Conservation (phyloP, 78 protist species). For the Planoprotostelium fungivorum region DNA sequence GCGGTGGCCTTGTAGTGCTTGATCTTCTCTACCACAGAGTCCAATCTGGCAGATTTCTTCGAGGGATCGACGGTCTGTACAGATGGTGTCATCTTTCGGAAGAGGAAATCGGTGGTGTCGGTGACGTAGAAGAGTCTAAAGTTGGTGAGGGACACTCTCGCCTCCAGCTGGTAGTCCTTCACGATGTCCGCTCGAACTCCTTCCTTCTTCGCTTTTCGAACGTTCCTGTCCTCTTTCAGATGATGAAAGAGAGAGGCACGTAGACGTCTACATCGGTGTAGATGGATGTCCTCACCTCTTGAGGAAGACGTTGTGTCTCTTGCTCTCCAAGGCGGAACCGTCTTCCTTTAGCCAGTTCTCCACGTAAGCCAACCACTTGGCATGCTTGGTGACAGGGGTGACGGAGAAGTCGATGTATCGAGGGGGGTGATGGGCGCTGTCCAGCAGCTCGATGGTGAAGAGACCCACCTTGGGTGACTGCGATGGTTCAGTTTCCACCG, state of each 20-base stretch:
- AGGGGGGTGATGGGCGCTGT: slow-evolving; percentile 7
- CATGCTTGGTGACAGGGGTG: slow-evolving; percentile 26
- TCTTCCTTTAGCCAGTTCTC: slow-evolving; percentile 16
- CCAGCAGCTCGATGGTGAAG: slow-evolving; percentile 44
- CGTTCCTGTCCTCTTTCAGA: slow-evolving; percentile 18
- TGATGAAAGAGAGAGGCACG: slow-evolving; percentile 24
- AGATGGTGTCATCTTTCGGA: slow-evolving; percentile 28
- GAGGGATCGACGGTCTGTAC: no score
- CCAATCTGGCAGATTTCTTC: no score
- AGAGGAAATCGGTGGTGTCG: slow-evolving; percentile 61
- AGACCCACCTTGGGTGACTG: slow-evolving; percentile 3
- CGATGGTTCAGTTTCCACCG: not conserved
- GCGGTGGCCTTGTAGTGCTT: no score
- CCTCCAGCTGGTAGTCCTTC: slow-evolving; percentile 45
- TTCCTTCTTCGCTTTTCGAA: not conserved
- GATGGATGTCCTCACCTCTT: slow-evolving; percentile 33
- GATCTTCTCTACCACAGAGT: no score
- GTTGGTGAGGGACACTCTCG: slow-evolving; percentile 48
- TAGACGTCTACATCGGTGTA: slow-evolving; percentile 44
- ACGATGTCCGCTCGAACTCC: slow-evolving; percentile 13
- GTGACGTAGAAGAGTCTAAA: slow-evolving; percentile 64
- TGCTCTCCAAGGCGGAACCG: slow-evolving; percentile 20
- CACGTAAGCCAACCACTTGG: slow-evolving; percentile 21
- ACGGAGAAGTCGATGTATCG: not conserved
- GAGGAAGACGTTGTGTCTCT: slow-evolving; percentile 28